Base-by-base conservation (phyloP, 1,139 yeast genomes). In the Yamadazyma pseudoaaseri region DNA sequence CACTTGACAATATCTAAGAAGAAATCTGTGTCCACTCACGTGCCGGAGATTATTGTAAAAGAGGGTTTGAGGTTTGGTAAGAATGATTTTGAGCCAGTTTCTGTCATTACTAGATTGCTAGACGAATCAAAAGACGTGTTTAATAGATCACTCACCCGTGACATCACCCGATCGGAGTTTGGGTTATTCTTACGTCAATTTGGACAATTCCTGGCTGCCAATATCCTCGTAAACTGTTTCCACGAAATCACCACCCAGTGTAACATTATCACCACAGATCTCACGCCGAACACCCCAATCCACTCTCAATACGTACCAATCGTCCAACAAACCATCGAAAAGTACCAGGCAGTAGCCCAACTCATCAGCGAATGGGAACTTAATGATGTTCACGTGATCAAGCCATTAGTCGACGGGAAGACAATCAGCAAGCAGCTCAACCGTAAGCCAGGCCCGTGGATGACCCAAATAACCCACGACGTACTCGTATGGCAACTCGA, bases 391-490 rank as follows among this genome's bases (percentile, higher is more conserved):
- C 68, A 73, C 44, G 51, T 48, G 3, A 44, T 78, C 33, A 79
- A 72, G 43, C 79, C 83, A 3, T 45, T 81, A 16, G 54, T 83
- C 11, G 85, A 85, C 52, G 97, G 97, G 14, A 86, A 81, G 44
- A 72, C 76, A 20, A 56, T 87, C 31, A 62, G 73, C 32, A 61
- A 67, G 31, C 60, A 66, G 11, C 59, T 83, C 15, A 60, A 68
- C 11, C 65, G 63, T 37, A 83, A 81, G 51, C 87, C 92, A 0
- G 97, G 97, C 0, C 89, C 90, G 4, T 87, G 96, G 96, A 68
- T 87, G 70, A 68, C 77, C 6, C 58, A 60, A 18, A 60, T 80
- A 8, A 72, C 76, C 38, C 76, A 75, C 10, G 59, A 69, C 28
- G 70, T 86, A 6, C 55, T 86, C 28, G 58, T 67, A 10, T 83